These are phyloP conservation scores for Plasmodium falciparum DNA, from an alignment of 169 alveolate species.

Conservation along the genomic window DNA sequence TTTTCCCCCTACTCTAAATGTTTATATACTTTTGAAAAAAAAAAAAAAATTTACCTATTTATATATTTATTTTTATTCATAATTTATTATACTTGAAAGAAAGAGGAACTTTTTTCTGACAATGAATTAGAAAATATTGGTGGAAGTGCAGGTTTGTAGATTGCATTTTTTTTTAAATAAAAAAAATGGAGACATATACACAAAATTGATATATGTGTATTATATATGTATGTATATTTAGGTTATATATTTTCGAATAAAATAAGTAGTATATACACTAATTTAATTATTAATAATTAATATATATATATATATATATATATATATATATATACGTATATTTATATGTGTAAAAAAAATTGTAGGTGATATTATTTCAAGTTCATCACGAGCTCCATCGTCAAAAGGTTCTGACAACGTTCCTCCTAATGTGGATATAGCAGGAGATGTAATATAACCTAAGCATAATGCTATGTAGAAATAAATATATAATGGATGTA, in stretches of 20 bases:
- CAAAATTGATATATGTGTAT: too few species aligned
- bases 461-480: too few species aligned
- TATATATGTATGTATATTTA: too few species aligned
- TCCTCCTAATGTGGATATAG: constrained; percentile 37
- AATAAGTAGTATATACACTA: too few species aligned
- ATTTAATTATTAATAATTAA: too few species aligned
- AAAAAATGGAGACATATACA: not conserved
- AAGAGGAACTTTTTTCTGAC: constrained; percentile 41
- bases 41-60: not conserved
- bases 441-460: constrained; percentile 51
- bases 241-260: too few species aligned
- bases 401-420: constrained; percentile 6
- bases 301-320: not conserved
- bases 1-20: too few species aligned
- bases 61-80: constrained; percentile 10
- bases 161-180: not conserved
- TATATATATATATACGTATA: too few species aligned
- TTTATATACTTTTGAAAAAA: not conserved
- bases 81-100: constrained; percentile 29
- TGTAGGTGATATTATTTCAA: constrained; percentile 67
- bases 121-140: constrained; percentile 71
- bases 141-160: constrained; percentile 72
- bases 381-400: constrained; percentile 57
- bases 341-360: too few species aligned
- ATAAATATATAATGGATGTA: too few species aligned